Evolutionary conservation across 306 rosid genomes (phyloP), one percentile per base, ranked within the genome.

Genomic region (Lathyrus oleraceus): DNA sequence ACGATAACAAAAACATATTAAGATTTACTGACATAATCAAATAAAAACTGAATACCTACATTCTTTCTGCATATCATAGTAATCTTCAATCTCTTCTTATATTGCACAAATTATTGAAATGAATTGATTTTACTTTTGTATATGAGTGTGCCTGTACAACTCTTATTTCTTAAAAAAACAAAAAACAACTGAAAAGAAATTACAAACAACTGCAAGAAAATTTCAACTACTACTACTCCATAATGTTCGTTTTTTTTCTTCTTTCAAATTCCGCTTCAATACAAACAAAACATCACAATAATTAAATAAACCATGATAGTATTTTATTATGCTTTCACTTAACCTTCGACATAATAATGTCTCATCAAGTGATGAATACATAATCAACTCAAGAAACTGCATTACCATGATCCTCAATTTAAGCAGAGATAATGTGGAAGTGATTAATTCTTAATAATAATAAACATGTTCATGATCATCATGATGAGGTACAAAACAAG

Each of bases 341-440:
- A 36, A 4, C 27, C 8, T 52, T 52, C 17, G 36, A 63, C 48
- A 64, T 27, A 23, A 52, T 21, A 65, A 43, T 65, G 60, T 66
- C 16, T 42, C 21, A 63, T 63, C 15, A 51, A 25, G 39, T 25
- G 58, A 14, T 67, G 21, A 47, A 59, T 58, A 64, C 52, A 60
- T 76, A 39, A 71, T 51, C 56, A 71, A 69, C 42, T 61, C 30
- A 49, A 39, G n/a, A 16, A 66, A 58, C 40, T 42, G 61, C 76
- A 61, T 76, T 49, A 61, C 66, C 72, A 69, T 67, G 77, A 65
- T 71, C 58, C 40, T 49, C n/a, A 61, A 47, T 67, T 67, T 47
- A 49, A 69, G 76, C 75, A 61, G 27, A 81, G 68, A n/a, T 52
- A 73, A 73, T 49, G 75, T 79, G 79, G 75, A 43, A 72, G 45